Conservation (phyloP, 2,329 filamentous ascomycete species). For the Malbranchea zuffiana region DNA sequence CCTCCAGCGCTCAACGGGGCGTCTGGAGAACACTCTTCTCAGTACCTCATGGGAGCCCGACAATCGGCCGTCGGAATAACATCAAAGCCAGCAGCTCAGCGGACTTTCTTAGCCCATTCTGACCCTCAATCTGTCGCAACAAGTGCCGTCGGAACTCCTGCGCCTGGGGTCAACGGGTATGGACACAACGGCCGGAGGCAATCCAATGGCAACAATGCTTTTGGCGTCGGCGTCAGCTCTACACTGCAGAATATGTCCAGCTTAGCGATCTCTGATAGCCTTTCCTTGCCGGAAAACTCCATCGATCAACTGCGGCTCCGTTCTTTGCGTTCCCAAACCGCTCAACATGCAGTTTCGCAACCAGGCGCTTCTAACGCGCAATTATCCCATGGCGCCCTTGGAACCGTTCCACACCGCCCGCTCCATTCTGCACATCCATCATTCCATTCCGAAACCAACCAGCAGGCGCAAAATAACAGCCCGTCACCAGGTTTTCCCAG, state of each 20-base stretch:
- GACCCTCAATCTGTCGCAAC: constrained; percentile 6
- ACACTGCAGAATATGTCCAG: too few species aligned
- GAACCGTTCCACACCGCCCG: constrained; percentile 25
- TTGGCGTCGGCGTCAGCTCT: too few species aligned
- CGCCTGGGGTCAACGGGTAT: constrained; percentile 24
- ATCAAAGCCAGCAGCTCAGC: constrained; percentile 19
- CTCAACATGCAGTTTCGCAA: too few species aligned
- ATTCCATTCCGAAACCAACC: constrained; percentile 30
- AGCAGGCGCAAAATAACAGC: constrained; percentile 22
- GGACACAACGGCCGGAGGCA: constrained; percentile 26
- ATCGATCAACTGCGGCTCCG: too few species aligned
- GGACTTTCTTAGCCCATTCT: constrained; percentile 23
- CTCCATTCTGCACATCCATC: constrained; percentile 29
- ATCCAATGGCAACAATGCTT: constrained; percentile 24
- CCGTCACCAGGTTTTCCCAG: constrained; percentile 25
- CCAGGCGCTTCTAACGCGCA: constrained; percentile 21
- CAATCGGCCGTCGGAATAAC: constrained; percentile 4
- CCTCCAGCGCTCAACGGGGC: constrained; percentile 27
- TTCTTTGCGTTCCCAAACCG: too few species aligned
- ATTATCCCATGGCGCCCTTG: constrained; percentile 27
- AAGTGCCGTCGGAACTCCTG: constrained; percentile 1
- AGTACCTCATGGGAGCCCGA: constrained; percentile 34
- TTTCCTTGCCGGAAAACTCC: too few species aligned
- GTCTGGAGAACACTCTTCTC: constrained; percentile 28
- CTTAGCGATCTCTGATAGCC: too few species aligned